Base-by-base conservation (phyloP, 1,284 basidiomycete species). In the Bondarzewia mesenterica region DNA sequence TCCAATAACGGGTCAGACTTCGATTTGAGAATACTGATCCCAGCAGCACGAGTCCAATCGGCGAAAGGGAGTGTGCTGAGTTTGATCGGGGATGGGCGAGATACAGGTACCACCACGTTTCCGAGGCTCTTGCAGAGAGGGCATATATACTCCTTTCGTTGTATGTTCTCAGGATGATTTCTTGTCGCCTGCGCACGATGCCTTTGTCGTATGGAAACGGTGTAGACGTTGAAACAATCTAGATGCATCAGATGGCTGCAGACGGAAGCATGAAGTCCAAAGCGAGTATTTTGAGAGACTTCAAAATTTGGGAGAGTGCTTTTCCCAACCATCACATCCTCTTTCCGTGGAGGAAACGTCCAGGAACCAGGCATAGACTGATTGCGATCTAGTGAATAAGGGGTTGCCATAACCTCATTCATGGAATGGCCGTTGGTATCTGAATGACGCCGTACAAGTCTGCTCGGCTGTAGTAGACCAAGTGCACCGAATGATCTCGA, bases 221-320 rank as follows among this genome's bases (percentile, higher is more conserved):
- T 93, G 64, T 99, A 99, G 1, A 86, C 85, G 50, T 88, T 84
- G 70, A 99, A 97, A 67, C 96, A 99, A 37, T 85, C 80, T 52
- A 95, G 70, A 67, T 99, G 96, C 94, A 99, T 99, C 75, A 94
- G 84, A 63, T 99, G 96, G 32, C 88, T 93, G 66, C 95, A 99
- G 22, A 93, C 86, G 3, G 93, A 94, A 4, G 86, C 75, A 60
- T 94, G 79, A 23, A 98, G 71, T 5, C 95, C 96, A 57, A 93
- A 93, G 25, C 82, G 80, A 14, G 85, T 86, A 53, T 78, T 79
- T 29, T 76, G 70, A 0, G 79, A 93, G 0, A 81, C 85, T 52
- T 86, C 82, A 53, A 89, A 86, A 56, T 75, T 82, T 29, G 70
- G 64, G 4, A 70, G 65, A 6, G 67, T 56, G 0, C 69, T 65